Evolutionary conservation across 208 protist species (phyloP).

Genomic region (Leishmania aethiopica): DNA sequence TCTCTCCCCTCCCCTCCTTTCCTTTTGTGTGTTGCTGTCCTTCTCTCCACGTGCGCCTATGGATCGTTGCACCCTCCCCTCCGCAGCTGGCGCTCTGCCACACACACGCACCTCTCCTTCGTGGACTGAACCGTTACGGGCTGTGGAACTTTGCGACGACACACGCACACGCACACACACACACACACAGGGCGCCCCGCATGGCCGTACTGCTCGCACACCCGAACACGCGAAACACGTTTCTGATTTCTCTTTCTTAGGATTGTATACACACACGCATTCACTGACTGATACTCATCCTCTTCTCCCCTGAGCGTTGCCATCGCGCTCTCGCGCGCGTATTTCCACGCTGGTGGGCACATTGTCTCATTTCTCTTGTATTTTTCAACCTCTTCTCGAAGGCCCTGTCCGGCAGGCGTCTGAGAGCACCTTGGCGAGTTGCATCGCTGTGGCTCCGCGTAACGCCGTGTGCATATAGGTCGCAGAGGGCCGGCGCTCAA

Average conservation of each 20-base stretch:
- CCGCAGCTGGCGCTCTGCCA: conserved; percentile 1
- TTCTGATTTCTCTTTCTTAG: not conserved
- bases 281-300: not conserved
- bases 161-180: not conserved
- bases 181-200: not conserved
- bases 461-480: not conserved
- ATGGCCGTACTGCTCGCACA: not conserved
- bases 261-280: not conserved
- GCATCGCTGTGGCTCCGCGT: not conserved
- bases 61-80: not conserved
- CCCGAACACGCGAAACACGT: not conserved
- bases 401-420: not conserved
- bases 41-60: not conserved
- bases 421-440: not conserved
- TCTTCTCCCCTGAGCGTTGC: not conserved
- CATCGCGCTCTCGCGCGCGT: not conserved
- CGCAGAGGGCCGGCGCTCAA: not conserved
- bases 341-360: not conserved
- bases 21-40: not conserved
- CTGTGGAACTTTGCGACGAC: not conserved
- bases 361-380: not conserved
- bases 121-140: not conserved
- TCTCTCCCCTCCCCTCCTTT: not conserved
- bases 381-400: not conserved
- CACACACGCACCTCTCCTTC: not conserved